phyloP scores from a whole-genome alignment of 1,139 yeast species.

The Geotrichum australiense region DNA sequence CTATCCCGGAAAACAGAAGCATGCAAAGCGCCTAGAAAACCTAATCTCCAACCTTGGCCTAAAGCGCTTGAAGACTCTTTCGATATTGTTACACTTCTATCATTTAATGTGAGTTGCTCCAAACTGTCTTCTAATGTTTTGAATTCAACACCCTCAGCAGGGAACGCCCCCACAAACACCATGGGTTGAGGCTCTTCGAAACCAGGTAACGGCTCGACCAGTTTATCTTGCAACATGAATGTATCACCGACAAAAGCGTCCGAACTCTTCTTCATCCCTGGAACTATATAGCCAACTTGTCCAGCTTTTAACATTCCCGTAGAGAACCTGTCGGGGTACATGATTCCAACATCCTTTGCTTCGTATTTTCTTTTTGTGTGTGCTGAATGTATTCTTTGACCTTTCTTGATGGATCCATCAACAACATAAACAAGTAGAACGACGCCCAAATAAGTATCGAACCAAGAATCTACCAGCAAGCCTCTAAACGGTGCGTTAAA shows the following conservation, averaged over 20 bases:
- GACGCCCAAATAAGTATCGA: slow-evolving; percentile 90
- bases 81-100: slow-evolving; percentile 81
- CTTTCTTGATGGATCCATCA: slow-evolving; percentile 71
- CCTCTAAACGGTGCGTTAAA: slow-evolving; percentile 57
- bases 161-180: slow-evolving; percentile 98
- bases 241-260: slow-evolving; percentile 95
- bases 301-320: slow-evolving; percentile 67
- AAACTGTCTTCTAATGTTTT: slow-evolving; percentile 85
- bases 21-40: slow-evolving; percentile 89
- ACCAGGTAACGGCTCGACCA: slow-evolving; percentile 78
- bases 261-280: slow-evolving; percentile 83
- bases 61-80: slow-evolving; percentile 90
- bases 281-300: slow-evolving; percentile 88
- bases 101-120: slow-evolving; percentile 81
- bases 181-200: slow-evolving; percentile 96
- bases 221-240: slow-evolving; percentile 59
- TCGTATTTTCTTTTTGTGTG: slow-evolving; percentile 74
- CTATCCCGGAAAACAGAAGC: slow-evolving; percentile 93
- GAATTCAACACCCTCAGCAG: slow-evolving; percentile 90
- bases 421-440: slow-evolving; percentile 77
- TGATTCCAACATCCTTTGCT: slow-evolving; percentile 86
- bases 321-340: slow-evolving; percentile 76
- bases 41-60: slow-evolving; percentile 97
- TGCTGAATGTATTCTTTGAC: slow-evolving; percentile 69
- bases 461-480: slow-evolving; percentile 92